Base-by-base conservation (phyloP, 768 basidiomycete genomes). In the Xerocomellus amylosporus region DNA sequence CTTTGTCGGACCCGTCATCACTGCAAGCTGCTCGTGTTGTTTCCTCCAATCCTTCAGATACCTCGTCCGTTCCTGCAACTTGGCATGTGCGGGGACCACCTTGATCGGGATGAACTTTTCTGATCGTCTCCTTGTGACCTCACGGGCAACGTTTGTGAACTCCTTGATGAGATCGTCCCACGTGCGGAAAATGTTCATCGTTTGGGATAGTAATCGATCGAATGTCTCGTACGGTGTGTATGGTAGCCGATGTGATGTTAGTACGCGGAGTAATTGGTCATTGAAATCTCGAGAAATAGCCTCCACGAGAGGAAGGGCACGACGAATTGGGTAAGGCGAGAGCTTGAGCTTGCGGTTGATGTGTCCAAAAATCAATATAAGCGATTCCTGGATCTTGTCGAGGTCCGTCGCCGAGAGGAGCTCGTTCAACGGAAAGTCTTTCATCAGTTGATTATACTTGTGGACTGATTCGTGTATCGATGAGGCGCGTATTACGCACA, bases 401-500 rank as follows among this genome's bases (percentile, higher is more conserved):
- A 98, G 83, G 70, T 98, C 97, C 3, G 97, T 97, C 1, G 97
- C 93, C 9, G 95, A 93, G 26, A 99, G 81, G 19, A 98, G 84
- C 66, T 98, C 96, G 68, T 99, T 97, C 28, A 99, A 78, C 0
- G 97, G 97, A 64, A 98, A 98, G 67, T 99, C 97, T 73, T 96
- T 97, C 97, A 99, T 98, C 53, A 98, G 79, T 58, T 91, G 87
- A 65, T 99, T 98, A 77, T 98, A 96, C 71, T 97, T 98, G 78
- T 95, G 93, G 12, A 98, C 96, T 92, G 60, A 8, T 41, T 19
- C 26, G n/a, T 15, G 37, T n/a, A 14, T 19, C 5, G 20, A 48
- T 54, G 22, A 45, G 53, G 15, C 52, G 47, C 30, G 14, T 48
- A 47, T 8, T 37, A 26, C 14, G 40, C 15, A 39, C 5, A 10